Base-by-base conservation (phyloP, 441 rosid species). In the Populus hybrid region DNA sequence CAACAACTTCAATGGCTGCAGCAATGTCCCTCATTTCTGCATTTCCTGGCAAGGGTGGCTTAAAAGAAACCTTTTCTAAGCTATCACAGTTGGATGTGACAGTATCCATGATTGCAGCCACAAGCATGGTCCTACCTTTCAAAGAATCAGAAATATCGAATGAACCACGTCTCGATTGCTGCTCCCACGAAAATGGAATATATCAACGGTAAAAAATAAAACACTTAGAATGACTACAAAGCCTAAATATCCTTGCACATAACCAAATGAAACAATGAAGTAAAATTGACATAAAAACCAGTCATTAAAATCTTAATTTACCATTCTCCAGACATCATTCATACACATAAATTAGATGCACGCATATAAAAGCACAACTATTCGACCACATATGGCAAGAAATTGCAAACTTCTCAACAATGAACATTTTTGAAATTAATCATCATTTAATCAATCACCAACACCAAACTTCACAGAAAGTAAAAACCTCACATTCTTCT, bases 41-140 rank as follows among this genome's bases (percentile, higher is more conserved):
- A 89, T 90, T 89, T 81, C 86, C 90, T 0, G 98, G 84, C 80
- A 94, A 83, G 36, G 85, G 78, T 42, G 94, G 88, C 85, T 84
- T 88, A 85, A 88, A 86, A 71, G 87, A 83, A 34, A 78, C 78
- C 78, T 87, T 90, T 70, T 88, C 98, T 83, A 87, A 59, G 70
- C 83, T 83, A 70, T 90, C 92, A 28, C 93, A 89, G 82, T 88
- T 89, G 80, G 99, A 90, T 21, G 98, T 95, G 76, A 95, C 97
- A 46, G 91, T 89, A 81, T 95, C 99, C 99, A 95, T 94, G 57
- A 94, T 90, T 81, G 99, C 97, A 79, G 97, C 97, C 75, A 95
- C 97, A 73, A 95, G 99, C 99, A 94, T 94, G 92, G 98, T 94
- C 93, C 99, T 95, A 85, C 98, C 98, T 94, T 95, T 95, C 94